A percentile compares a stretch with the other conserved stretches of the same genome.
These are phyloP conservation scores for Penicillium chermesinum DNA, from an alignment of 495 filamentous ascomycete species.

Conservation along the genomic window DNA sequence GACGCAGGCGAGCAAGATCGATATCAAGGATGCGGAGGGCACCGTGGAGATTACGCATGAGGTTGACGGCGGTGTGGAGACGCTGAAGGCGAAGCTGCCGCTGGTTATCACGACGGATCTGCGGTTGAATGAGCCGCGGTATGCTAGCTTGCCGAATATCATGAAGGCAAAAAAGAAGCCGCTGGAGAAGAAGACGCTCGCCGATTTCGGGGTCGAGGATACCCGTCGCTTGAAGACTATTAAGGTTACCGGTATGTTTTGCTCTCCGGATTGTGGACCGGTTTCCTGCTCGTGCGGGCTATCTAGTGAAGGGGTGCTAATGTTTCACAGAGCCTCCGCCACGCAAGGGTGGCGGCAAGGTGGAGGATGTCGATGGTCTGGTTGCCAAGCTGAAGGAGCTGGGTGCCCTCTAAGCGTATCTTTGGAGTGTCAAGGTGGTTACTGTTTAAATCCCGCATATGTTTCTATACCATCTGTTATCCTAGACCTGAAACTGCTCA, in stretches of 20 bases:
- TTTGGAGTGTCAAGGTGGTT: not conserved
- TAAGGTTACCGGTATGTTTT: slow-evolving; percentile 69
- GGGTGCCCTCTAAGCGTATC: slow-evolving; percentile 66
- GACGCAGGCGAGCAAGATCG: slow-evolving; percentile 81
- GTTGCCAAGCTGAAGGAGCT: slow-evolving; percentile 91
- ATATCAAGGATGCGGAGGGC: slow-evolving; percentile 54
- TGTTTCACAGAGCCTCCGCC: slow-evolving; percentile 67
- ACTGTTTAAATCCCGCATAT: slow-evolving; percentile 10
- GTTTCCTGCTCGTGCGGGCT: slow-evolving; percentile 1
- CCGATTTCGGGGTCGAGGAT: slow-evolving; percentile 71
- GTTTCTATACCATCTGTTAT: slow-evolving; percentile 28
- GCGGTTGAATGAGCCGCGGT: slow-evolving; percentile 89
- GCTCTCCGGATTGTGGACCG: not conserved
- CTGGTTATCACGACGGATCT: slow-evolving; percentile 94
- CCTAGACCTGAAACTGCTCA: slow-evolving; percentile 6
- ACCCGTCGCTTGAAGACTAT: slow-evolving; percentile 76
- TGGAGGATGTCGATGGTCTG: slow-evolving; percentile 92
- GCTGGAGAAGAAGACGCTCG: slow-evolving; percentile 81
- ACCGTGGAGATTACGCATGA: slow-evolving; percentile 74
- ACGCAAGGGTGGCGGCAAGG: slow-evolving; percentile 90
- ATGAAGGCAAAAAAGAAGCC: slow-evolving; percentile 99
- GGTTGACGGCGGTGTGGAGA: slow-evolving; percentile 94
- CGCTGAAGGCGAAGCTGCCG: slow-evolving; percentile 73
- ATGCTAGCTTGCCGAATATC: slow-evolving; percentile 93
- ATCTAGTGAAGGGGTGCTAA: slow-evolving; percentile 26